Conservation (phyloP, 176 grass and related monocot species). For the Neostapfia colusana region DNA sequence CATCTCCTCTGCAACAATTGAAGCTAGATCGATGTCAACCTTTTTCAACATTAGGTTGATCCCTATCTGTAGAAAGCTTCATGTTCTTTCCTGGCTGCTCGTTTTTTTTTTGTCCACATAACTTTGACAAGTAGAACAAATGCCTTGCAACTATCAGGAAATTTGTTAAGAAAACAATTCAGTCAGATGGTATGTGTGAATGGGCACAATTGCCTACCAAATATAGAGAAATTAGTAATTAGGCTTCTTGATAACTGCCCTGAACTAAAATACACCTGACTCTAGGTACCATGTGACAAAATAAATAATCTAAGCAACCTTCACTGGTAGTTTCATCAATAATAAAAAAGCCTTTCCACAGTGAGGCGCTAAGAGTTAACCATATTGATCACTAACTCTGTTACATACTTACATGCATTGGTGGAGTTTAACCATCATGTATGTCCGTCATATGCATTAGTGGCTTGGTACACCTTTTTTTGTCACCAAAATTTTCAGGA, state of each 20-base stretch:
- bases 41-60: conserved; percentile 87
- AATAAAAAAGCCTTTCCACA: background rate
- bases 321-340: background rate
- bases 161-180: conserved; percentile 13
- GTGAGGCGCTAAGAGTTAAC: background rate
- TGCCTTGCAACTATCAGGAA: background rate
- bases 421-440: background rate
- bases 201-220: background rate
- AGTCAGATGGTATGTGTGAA: background rate
- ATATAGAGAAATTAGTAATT: background rate
- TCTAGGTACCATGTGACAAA: background rate
- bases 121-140: conserved; percentile 1
- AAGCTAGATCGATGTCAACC: conserved; percentile 92
- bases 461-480: background rate
- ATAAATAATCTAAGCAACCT: background rate
- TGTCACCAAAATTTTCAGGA: background rate
- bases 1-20: conserved; percentile 98
- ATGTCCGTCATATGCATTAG: background rate
- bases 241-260: background rate
- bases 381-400: background rate
- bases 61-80: conserved; percentile 37
- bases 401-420: background rate
- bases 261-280: background rate
- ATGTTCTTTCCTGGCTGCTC: conserved; percentile 21
- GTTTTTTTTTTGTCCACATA: conserved; percentile 10